A percentile compares a stretch with the other conserved stretches of the same genome.
Conservation (phyloP, 1,139 yeast genomes). For the Yamadazyma sp. region DNA sequence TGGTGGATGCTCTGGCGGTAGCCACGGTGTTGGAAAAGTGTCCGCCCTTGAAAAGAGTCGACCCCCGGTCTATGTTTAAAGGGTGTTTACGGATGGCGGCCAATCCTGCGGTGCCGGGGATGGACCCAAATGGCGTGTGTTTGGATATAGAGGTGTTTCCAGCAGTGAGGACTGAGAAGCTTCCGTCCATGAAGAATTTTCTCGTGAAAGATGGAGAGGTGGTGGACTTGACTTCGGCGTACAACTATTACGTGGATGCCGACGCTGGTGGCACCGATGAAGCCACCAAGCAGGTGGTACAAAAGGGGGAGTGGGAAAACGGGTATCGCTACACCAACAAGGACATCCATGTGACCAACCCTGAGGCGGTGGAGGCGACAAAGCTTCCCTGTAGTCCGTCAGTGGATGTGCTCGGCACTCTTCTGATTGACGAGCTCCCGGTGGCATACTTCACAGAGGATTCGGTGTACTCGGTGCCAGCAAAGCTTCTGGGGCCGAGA, state of each 20-base stretch:
- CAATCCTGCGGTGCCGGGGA: conserved; percentile 14
- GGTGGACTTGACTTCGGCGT: conserved; percentile 20
- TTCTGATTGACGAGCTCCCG: conserved; percentile 47
- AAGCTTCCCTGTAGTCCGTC: conserved; percentile 48
- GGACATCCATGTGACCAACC: conserved; percentile 37
- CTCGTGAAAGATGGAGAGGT: conserved; percentile 16
- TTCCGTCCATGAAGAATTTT: conserved; percentile 33
- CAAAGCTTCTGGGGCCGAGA: conserved; percentile 24
- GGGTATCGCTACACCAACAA: conserved; percentile 72
- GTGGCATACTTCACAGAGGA: conserved; percentile 61
- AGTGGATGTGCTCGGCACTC: conserved; percentile 66
- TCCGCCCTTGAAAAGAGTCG: conserved; percentile 33
- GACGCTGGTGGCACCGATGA: conserved; percentile 21
- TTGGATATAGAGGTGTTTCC: conserved; percentile 67
- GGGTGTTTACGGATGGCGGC: conserved; percentile 45
- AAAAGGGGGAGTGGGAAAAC: conserved; percentile 27
- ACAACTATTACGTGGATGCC: conserved; percentile 14
- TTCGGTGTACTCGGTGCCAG: conserved; percentile 56
- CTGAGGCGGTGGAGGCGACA: conserved; percentile 43
- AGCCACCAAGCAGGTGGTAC: conserved; percentile 20
- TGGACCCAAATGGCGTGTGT: conserved; percentile 15
- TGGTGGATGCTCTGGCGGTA: conserved; percentile 19
- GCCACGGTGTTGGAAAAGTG: conserved; percentile 13
- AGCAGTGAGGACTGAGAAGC: conserved; percentile 51
- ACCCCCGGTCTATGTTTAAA: conserved; percentile 35